A percentile compares a stretch with the other conserved stretches of the same genome.
These are phyloP conservation scores for Blastobotrys buckinghamii DNA, from an alignment of 1,139 yeast species.

Conservation along the genomic window DNA sequence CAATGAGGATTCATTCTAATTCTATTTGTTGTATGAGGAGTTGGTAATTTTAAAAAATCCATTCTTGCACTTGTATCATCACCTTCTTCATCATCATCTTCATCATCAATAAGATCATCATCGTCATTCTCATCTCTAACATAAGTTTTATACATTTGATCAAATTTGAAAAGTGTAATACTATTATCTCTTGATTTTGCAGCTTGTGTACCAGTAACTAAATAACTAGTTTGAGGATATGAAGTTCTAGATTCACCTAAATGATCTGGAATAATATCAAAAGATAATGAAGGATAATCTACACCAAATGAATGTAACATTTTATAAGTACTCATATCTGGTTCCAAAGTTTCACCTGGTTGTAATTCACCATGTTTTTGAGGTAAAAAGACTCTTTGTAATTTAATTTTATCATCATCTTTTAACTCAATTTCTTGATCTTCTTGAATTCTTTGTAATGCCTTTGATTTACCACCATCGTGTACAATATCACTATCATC, in stretches of 20 bases:
- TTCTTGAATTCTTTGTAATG: conserved; percentile 35
- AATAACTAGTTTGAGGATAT: conserved; percentile 81
- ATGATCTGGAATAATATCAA: conserved; percentile 81
- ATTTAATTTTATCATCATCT: conserved; percentile 29
- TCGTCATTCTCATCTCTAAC: conserved; percentile 72
- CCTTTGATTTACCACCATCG: conserved; percentile 31
- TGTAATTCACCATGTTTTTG: conserved; percentile 86
- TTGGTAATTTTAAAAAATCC: conserved; percentile 73
- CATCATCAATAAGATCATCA: conserved; percentile 72
- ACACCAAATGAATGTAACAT: conserved; percentile 91
- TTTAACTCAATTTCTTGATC: conserved; percentile 39
- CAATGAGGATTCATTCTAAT: conserved; percentile 81
- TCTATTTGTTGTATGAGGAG: conserved; percentile 83
- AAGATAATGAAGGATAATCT: conserved; percentile 96
- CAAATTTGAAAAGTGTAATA: conserved; percentile 73
- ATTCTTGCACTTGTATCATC: conserved; percentile 79
- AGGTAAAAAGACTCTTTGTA: conserved; percentile 59
- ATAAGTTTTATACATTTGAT: conserved; percentile 77
- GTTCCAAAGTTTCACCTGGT: conserved; percentile 92
- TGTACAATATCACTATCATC: conserved; percentile 35
- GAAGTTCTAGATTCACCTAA: conserved; percentile 84
- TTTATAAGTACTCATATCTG: conserved; percentile 93
- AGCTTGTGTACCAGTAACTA: conserved; percentile 95
- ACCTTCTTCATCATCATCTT: conserved; percentile 62
- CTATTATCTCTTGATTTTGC: conserved; percentile 81